phyloP scores from a whole-genome alignment of 768 basidiomycete genomes.

The Erythrobasidium yunnanense region DNA sequence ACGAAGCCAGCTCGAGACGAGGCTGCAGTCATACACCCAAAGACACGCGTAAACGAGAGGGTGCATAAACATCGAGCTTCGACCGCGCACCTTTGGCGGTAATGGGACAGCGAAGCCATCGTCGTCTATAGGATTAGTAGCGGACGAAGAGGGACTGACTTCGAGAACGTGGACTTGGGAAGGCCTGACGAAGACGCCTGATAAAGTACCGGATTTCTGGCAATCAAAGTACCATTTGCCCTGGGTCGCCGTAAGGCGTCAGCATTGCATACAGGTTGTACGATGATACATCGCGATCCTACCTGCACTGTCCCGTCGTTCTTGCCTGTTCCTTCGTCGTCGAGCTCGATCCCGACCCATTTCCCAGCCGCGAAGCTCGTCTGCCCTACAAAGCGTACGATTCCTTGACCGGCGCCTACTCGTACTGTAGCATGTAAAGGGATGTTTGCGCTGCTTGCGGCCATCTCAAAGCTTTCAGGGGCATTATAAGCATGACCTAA shows the following conservation, averaged over 20 bases:
- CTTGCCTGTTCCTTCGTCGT: conserved; percentile 66
- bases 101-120: conserved; percentile 15
- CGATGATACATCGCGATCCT: too few relatives aligned
- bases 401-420: conserved; percentile 66
- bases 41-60: too few relatives aligned
- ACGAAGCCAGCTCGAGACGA: too few relatives aligned
- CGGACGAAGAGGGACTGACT: neutral
- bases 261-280: conserved; percentile 32
- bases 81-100: conserved; percentile 20
- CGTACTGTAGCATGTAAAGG: conserved; percentile 51
- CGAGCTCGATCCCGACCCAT: conserved; percentile 88
- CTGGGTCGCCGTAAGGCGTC: neutral
- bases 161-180: conserved; percentile 22
- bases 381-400: conserved; percentile 71
- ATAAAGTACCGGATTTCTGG: conserved; percentile 8
- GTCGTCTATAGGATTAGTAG: neutral
- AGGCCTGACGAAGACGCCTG: conserved; percentile 25
- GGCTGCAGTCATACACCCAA: too few relatives aligned
- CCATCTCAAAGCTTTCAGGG: too few relatives aligned
- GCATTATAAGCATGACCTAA: too few relatives aligned
- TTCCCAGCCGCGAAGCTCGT: conserved; percentile 77
- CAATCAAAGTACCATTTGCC: conserved; percentile 16
- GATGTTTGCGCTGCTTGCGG: too few relatives aligned
- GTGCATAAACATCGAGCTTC: too few relatives aligned
- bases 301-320: conserved; percentile 82